phyloP scores from a whole-genome alignment of 1,139 yeast genomes.

The Wickerhamiella pararugosa region DNA sequence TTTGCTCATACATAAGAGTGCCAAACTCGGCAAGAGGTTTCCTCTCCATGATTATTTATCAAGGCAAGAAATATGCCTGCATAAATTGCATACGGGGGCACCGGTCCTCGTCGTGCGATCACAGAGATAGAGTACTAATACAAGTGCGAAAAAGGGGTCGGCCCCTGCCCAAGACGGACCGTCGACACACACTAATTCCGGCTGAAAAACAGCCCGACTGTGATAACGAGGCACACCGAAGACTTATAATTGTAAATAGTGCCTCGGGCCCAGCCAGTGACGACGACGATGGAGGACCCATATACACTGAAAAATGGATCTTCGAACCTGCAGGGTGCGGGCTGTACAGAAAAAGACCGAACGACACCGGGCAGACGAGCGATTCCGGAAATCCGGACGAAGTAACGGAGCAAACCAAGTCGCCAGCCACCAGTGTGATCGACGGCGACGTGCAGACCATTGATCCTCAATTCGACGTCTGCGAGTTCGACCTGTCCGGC shows the following conservation, averaged over 20 bases:
- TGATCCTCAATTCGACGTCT: neutral
- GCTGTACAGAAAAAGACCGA: slow-evolving; percentile 17
- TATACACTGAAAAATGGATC: slow-evolving; percentile 16
- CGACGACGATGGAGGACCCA: slow-evolving; percentile 9
- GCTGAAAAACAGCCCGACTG: neutral
- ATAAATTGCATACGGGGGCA: slow-evolving; percentile 74
- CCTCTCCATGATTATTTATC: slow-evolving; percentile 57
- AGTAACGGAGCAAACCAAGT: neutral
- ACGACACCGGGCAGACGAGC: slow-evolving; percentile 1
- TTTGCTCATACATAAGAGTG: neutral
- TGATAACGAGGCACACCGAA: neutral
- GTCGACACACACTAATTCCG: slow-evolving; percentile 6
- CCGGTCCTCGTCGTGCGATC: slow-evolving; percentile 74
- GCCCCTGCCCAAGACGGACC: slow-evolving; percentile 30
- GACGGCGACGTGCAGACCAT: neutral
- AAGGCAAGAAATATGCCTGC: slow-evolving; percentile 73
- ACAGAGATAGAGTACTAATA: slow-evolving; percentile 60
- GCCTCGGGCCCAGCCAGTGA: neutral
- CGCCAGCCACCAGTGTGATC: neutral
- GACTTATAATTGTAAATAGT: neutral
- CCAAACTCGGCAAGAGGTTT: neutral
- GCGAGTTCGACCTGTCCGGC: neutral
- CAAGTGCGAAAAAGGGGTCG: slow-evolving; percentile 85
- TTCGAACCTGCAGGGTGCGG: slow-evolving; percentile 26
- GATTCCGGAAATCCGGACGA: neutral